Percentiles rank a stretch among this genome's conserved stretches.
phyloP scores from a whole-genome alignment of 805 yeast species.

The Maudiozyma saulgeensis region DNA sequence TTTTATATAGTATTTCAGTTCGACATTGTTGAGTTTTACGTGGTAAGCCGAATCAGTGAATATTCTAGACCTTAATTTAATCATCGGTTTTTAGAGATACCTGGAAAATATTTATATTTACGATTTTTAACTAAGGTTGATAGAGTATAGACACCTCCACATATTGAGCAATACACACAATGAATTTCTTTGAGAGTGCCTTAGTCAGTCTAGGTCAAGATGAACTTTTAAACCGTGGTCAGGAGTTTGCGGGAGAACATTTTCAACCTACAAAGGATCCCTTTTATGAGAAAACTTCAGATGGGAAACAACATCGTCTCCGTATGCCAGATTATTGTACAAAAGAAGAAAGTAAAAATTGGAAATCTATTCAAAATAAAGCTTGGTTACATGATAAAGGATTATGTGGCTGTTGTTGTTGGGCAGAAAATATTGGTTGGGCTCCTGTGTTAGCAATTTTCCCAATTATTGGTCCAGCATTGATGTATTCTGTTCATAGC shows the following conservation, averaged over 20 bases:
- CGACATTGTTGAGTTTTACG: no score
- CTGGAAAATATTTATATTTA: no score
- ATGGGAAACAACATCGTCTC: slow-evolving; percentile 39
- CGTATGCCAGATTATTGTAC: slow-evolving; percentile 43
- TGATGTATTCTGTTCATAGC: slow-evolving; percentile 73
- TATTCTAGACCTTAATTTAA: no score
- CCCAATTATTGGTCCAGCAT: slow-evolving; percentile 77
- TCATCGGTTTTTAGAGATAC: no score
- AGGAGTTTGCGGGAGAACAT: slow-evolving; percentile 20
- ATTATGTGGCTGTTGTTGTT: slow-evolving; percentile 64
- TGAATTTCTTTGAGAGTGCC: slow-evolving; percentile 8
- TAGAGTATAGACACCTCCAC: neutral
- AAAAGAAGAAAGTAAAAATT: slow-evolving; percentile 50
- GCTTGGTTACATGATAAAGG: slow-evolving; percentile 89
- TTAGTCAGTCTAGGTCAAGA: slow-evolving; percentile 8
- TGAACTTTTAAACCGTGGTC: slow-evolving; percentile 15
- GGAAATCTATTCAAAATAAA: slow-evolving; percentile 62
- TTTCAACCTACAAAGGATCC: slow-evolving; percentile 44
- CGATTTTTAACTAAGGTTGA: no score
- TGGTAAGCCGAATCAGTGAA: no score
- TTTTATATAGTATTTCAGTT: no score
- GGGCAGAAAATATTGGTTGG: slow-evolving; percentile 58
- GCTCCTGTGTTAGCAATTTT: slow-evolving; percentile 64
- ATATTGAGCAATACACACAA: neutral
- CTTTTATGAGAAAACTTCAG: slow-evolving; percentile 37